Base-by-base conservation (phyloP, 495 filamentous ascomycete genomes). In the Sordaria brevicollis region DNA sequence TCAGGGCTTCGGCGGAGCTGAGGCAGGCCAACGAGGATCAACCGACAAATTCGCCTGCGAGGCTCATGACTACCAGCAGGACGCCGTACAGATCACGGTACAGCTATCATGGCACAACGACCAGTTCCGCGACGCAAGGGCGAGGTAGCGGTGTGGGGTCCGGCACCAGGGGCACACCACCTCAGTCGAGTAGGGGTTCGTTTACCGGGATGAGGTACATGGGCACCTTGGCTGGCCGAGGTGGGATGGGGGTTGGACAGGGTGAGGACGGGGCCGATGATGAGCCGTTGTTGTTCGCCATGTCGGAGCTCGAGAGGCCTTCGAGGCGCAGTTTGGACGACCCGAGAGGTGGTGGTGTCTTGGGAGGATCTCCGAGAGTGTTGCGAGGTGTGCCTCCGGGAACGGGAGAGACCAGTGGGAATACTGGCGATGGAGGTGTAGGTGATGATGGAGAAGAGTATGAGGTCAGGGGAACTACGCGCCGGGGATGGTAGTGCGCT, bases 221-320 rank as follows among this genome's bases (percentile, higher is more conserved):
- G 76, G 72, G 0, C 79, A 80, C 49, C 21, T 15, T 57, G 35
- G 86, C 86, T 41, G 86, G 82, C 39, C 83, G 82, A 35, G 86
- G 86, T 69, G 84, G 85, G 25, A 83, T 83, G 68, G 87, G 87
- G 43, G 78, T 82, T 70, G 76, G 80, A 43, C 76, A 77, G 6
- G 79, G 81, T 81, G 80, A 84, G 65, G 82, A 82, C 10, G 86
- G 84, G 2, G 74, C 78, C 57, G 93, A 96, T 68, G 93, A 94
- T 19, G 93, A 97, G 78, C 90, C 90, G 33, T 79, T 97, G 10
- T 80, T 96, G 19, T 96, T 97, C 75, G 90, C 91, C 43, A 94
- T 96, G 91, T 93, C 91, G 69, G 93, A 97, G 74, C 87, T 95
- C 70, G 90, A 88, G 66, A 81, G 87, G 33, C 83, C 84, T 21